phyloP scores from a whole-genome alignment of 2,329 filamentous ascomycete species.

The Xylaria sp. region DNA sequence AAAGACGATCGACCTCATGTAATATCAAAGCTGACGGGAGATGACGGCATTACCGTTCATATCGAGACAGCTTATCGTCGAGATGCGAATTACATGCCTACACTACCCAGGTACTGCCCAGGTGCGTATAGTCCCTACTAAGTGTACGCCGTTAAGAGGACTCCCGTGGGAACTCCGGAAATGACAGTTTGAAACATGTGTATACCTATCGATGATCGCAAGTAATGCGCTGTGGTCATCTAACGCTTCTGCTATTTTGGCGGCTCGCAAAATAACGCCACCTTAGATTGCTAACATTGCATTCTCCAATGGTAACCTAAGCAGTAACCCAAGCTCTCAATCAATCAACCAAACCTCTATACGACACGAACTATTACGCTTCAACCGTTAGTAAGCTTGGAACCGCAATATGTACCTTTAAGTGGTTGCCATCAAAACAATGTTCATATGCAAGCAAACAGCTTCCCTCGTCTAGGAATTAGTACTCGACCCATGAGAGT shows the following conservation, averaged over 20 bases:
- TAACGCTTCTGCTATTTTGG: neutral
- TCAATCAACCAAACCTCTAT: neutral
- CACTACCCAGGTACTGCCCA: too few relatives aligned
- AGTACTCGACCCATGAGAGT: neutral
- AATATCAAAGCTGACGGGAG: constrained; percentile 26
- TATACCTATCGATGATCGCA: neutral
- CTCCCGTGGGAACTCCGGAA: neutral
- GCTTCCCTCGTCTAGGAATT: neutral
- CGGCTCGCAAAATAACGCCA: constrained; percentile 11
- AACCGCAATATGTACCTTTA: neutral
- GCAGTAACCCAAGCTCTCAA: neutral
- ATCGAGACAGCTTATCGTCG: neutral
- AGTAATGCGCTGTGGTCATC: neutral
- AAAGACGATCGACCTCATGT: constrained; percentile 22
- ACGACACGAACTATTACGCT: neutral
- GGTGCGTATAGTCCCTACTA: too few relatives aligned
- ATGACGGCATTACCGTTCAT: constrained; percentile 25
- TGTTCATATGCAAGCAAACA: neutral
- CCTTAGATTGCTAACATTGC: neutral
- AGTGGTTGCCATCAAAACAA: neutral
- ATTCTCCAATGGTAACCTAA: constrained; percentile 1
- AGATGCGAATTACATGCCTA: neutral
- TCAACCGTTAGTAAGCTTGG: too few relatives aligned
- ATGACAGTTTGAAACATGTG: neutral
- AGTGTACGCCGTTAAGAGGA: too few relatives aligned